Base-by-base conservation (phyloP, 148 eudicot species). In the Diospyros lotus region DNA sequence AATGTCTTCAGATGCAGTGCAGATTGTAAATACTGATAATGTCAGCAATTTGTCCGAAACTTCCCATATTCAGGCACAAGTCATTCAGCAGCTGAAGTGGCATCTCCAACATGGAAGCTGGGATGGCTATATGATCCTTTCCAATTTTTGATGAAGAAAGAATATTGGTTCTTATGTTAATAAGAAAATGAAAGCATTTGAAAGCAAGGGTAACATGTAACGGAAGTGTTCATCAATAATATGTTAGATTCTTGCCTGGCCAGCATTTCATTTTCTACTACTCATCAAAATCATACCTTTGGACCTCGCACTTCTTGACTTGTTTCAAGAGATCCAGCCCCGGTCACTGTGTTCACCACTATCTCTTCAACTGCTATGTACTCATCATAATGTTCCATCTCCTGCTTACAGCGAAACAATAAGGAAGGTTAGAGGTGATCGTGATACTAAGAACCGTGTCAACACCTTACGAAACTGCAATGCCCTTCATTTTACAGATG, bases 221-320 rank as follows among this genome's bases (percentile, higher is more conserved):
- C 13, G 40, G 8, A 39, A 13, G 68, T 8, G 43, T 44, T 9
- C 17, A n/a, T 45, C 28, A 4, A 38, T 68, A 56, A 12, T 46
- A 46, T 43, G 43, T 40, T 72, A 73, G 44, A 9, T 28, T 63
- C 80, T 77, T 69, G 89, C 96, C 96, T 79, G 78, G 17, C 96
- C 96, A 71, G 77, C 72, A 68, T 91, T 89, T 28, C 89, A 83
- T 76, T 76, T 84, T 78, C 87, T 85, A 58, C 81, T 81, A 63
- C 93, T 89, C 93, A 87, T 83, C 69, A 91, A 93, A 80, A 91
- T 89, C 58, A 91, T 91, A 88, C 89, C 73, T 91, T 91, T 52
- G 80, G 71, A 45, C 79, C 82, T 45, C 75, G 75, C 68, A 80
- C 73, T 44, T 72, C 75, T 28, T 74, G 80, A 62, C 18, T 72